These are phyloP conservation scores for Paecilomyces formosus DNA, from an alignment of 2,329 filamentous ascomycete species.

Conservation along the genomic window DNA sequence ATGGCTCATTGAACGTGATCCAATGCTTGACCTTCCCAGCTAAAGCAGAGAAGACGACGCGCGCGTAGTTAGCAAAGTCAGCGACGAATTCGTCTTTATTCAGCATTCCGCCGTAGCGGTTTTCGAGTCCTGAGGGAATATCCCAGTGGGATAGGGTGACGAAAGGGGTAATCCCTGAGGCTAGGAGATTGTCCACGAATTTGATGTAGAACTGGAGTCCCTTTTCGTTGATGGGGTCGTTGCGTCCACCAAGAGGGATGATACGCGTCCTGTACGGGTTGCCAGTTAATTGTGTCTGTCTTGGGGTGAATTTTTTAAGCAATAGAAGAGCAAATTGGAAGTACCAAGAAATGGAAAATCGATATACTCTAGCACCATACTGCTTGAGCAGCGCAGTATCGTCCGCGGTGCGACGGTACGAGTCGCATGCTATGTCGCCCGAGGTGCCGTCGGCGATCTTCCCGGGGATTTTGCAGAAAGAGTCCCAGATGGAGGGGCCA, in stretches of 20 bases:
- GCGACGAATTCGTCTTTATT: conserved; percentile 75
- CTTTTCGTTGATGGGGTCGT: conserved; percentile 71
- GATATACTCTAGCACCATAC: conserved; percentile 66
- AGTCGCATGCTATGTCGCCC: conserved; percentile 75
- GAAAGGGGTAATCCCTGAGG: conserved; percentile 69
- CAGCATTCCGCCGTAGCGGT: conserved; percentile 72
- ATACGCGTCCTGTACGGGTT: conserved; percentile 53
- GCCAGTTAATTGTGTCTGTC: neutral
- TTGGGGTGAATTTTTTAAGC: neutral
- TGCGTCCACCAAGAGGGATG: conserved; percentile 75
- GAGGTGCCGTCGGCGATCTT: conserved; percentile 74
- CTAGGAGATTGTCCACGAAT: conserved; percentile 70
- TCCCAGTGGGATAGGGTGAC: conserved; percentile 88
- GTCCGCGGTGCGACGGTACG: conserved; percentile 69
- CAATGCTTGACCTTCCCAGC: conserved; percentile 72
- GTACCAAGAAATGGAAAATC: conserved; percentile 72
- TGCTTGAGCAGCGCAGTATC: conserved; percentile 72
- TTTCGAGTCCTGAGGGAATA: conserved; percentile 67
- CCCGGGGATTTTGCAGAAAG: conserved; percentile 71
- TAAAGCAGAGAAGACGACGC: conserved; percentile 65
- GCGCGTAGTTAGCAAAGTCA: conserved; percentile 74
- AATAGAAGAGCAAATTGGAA: neutral
- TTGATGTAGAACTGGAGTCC: conserved; percentile 72
- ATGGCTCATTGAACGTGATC: conserved; percentile 89
- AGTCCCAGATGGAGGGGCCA: conserved; percentile 80